Percentiles rank a stretch among this genome's conserved stretches.
Evolutionary conservation across 2,329 filamentous ascomycete genomes (phyloP).

Genomic region (Dactylella cylindrospora): DNA sequence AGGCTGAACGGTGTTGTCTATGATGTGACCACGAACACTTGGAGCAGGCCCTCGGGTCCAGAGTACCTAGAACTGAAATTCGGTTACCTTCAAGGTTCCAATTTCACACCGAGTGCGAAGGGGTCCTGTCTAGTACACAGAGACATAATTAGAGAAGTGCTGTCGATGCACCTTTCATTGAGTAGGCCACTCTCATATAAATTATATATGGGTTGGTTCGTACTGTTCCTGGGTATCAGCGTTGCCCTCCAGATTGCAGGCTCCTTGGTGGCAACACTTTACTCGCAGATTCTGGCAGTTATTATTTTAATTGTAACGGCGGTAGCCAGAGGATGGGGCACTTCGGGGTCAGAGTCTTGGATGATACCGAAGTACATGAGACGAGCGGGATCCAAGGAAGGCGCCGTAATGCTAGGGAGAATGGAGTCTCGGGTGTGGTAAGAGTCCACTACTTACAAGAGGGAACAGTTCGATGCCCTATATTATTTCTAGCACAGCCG

Average conservation of each 20-base stretch:
- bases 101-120: constrained; percentile 2
- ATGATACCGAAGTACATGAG: constrained; percentile 18
- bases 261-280: constrained; percentile 24
- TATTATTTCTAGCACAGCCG: too few species aligned
- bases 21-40: too few species aligned
- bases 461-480: too few species aligned
- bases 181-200: constrained; percentile 7
- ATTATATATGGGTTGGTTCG: constrained; percentile 18
- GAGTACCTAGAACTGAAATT: constrained; percentile 11
- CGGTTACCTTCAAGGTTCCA: constrained; percentile 19
- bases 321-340: constrained; percentile 25
- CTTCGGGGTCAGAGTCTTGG: constrained; percentile 24
- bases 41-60: too few species aligned
- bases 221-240: constrained; percentile 22
- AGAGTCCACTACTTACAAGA: not conserved
- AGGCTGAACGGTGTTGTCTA: too few species aligned
- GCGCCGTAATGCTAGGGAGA: constrained; percentile 13
- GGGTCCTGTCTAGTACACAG: constrained; percentile 10
- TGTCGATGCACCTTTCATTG: constrained; percentile 11
- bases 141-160: constrained; percentile 6
- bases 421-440: constrained; percentile 8
- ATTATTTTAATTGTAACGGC: constrained; percentile 20
- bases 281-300: constrained; percentile 22
- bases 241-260: constrained; percentile 18
- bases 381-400: constrained; percentile 13